Conservation (phyloP, 495 filamentous ascomycete species). For the Penicillium manginii region DNA sequence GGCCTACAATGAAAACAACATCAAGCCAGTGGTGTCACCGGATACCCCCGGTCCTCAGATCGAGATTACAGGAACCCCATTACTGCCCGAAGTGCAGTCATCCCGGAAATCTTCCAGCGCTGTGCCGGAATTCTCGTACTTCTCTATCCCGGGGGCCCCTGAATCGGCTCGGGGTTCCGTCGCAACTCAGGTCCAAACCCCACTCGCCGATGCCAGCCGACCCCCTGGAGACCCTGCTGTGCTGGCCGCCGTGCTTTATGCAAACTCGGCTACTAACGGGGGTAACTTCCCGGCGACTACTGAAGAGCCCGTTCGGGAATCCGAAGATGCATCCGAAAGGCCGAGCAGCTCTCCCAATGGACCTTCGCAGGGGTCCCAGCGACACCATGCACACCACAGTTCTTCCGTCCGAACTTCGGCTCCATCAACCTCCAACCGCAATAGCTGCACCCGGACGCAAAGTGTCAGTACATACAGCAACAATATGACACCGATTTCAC, state of each 20-base stretch:
- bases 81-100: constrained; percentile 20
- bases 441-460: constrained; percentile 50
- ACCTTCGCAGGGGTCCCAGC: constrained; percentile 21
- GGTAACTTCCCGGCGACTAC: constrained; percentile 15
- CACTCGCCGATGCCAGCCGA: constrained; percentile 19
- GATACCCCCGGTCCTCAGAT: constrained; percentile 48
- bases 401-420: constrained; percentile 42
- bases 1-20: constrained; percentile 42
- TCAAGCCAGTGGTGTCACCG: constrained; percentile 43
- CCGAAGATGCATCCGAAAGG: constrained; percentile 30
- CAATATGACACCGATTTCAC: constrained; percentile 50
- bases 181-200: constrained; percentile 21
- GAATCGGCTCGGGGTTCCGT: constrained; percentile 19
- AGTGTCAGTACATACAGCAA: constrained; percentile 49
- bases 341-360: constrained; percentile 40
- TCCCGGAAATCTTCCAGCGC: constrained; percentile 45
- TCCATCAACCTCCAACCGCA: constrained; percentile 43
- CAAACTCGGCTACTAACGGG: constrained; percentile 25
- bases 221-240: constrained; percentile 34
- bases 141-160: constrained; percentile 31
- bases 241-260: constrained; percentile 37
- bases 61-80: constrained; percentile 40
- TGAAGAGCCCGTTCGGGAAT: constrained; percentile 20
- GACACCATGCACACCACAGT: constrained; percentile 43
- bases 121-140: constrained; percentile 37